Evolutionary conservation across 805 yeast species (phyloP), one percentile per base, ranked within the genome.

Genomic region (Saccharomycopsis fermentans): DNA sequence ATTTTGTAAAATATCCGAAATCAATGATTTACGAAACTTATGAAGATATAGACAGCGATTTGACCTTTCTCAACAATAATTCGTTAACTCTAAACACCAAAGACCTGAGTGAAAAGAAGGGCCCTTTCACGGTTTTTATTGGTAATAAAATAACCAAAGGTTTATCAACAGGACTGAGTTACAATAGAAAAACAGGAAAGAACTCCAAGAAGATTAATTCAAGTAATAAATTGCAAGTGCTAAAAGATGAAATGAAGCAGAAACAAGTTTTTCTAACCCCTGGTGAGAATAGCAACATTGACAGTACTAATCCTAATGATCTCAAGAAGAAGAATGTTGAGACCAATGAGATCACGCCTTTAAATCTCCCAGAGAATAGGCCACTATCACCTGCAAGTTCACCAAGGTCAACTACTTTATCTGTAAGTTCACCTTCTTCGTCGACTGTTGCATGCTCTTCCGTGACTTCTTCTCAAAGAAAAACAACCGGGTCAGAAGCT

Each of bases 121-220:
- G 96, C 0, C 95, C 94, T 14, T 90, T 89, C 73, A 96, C 95
- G 0, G 94, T 88, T 0, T 88, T 90, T 65, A 77, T 77, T 63
- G 84, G 84, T 0, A 59, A 50, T 40, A 16, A 52, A 35, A 14
- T 52, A 4, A 35, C 35, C 19, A 50, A 50, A 36, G 43, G 16
- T 4, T 37, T 24, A 6, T 52, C 55, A 21, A 16, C 43, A 52
- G 35, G 37, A 19, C 29, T 29, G 43, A 34, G 35, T 35, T 21
- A 19, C 29, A 24, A 34, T n/a, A 35, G 21, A 34, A 34, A 29
- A 6, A 35, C 5, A 19, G 29, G 37, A 19, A 43, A 40, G 21
- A 6, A 48, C 9, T n/a, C 16, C 17, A 36, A 34, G 21, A 37
- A n/a, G 14, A 36, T 19, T 26, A 34, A 48, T 35, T 32, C 35